Evolutionary conservation across 441 rosid species (phyloP).

Genomic region (Pelargonium myrrhifolium): DNA sequence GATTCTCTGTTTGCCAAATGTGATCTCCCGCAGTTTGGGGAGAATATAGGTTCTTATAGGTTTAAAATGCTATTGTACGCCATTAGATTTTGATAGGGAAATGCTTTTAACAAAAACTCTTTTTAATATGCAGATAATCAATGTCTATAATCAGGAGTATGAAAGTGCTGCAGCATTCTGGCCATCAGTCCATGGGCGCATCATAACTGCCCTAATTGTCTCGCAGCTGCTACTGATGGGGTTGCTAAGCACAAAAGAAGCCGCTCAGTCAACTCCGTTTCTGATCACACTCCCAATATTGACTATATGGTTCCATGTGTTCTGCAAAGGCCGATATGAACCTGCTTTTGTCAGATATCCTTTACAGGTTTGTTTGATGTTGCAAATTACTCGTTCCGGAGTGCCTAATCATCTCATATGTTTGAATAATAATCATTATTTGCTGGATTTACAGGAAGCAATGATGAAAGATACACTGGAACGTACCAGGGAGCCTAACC

Average conservation of each 20-base stretch:
- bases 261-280: conserved; percentile 64
- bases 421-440: too few species aligned
- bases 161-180: conserved; percentile 89
- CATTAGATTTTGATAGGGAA: neutral
- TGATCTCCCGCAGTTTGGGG: too few species aligned
- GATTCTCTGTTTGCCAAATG: too few species aligned
- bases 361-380: conserved; percentile 54
- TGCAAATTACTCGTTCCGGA: too few species aligned
- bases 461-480: conserved; percentile 92
- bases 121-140: conserved; percentile 58
- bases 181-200: conserved; percentile 89
- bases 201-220: conserved; percentile 56
- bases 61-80: too few species aligned
- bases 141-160: conserved; percentile 79
- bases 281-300: conserved; percentile 66
- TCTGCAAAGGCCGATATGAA: conserved; percentile 73
- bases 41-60: too few species aligned
- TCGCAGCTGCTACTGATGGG: conserved; percentile 78
- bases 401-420: neutral
- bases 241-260: conserved; percentile 52
- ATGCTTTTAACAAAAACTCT: neutral
- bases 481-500: conserved; percentile 58
- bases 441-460: conserved; percentile 58
- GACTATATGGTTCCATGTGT: conserved; percentile 62
- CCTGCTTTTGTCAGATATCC: conserved; percentile 68